Evolutionary conservation across 768 basidiomycete genomes (phyloP), one percentile per base, ranked within the genome.

Genomic region (Erythrobasidium yunnanense): DNA sequence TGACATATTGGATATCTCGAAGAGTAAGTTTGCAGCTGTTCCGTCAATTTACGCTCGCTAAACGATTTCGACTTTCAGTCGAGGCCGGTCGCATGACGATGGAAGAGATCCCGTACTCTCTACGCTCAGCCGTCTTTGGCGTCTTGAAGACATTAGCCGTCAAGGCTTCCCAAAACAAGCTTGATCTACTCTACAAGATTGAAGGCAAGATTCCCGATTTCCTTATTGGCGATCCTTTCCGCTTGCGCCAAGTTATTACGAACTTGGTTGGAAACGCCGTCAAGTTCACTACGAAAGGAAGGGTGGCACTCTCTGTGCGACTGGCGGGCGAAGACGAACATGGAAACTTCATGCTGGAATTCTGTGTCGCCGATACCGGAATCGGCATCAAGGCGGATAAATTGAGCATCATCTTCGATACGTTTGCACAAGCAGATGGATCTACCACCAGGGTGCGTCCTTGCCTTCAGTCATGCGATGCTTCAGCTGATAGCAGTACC

Each of bases 61-160:
- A 25, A 20, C 22, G 8, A 2, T 15, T 49, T 25, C 23, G n/a
- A n/a, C 42, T 51, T 55, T 6, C 71, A 95, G 92, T 97, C 73
- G 95, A 99, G 77, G 95, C 93, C 42, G 95, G 95, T 49, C 87
- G 93, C 13, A 99, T 99, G 95, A 97, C 91, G 1, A 95, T 99
- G 87, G 95, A 99, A 78, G 86, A 89, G 29, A 93, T 96, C n/a
- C 87, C 92, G 1, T 99, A 93, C 78, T 96, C 92, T 8, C 81
- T 96, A 29, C 87, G 95, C n/a, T 86, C 90, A 71, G 93, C 90
- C 2, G 90, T 96, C 45, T 97, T 96, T 73, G 90, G 90, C 29
- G 95, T 97, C 68, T 83, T 97, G 74, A 99, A 99, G 79, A 97
- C 93, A 0, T 83, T 99, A 65, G 92, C 96, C 72, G 91, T 96